Evolutionary conservation across 305 asterid species (phyloP).

Genomic region (Fraxinus greggii): DNA sequence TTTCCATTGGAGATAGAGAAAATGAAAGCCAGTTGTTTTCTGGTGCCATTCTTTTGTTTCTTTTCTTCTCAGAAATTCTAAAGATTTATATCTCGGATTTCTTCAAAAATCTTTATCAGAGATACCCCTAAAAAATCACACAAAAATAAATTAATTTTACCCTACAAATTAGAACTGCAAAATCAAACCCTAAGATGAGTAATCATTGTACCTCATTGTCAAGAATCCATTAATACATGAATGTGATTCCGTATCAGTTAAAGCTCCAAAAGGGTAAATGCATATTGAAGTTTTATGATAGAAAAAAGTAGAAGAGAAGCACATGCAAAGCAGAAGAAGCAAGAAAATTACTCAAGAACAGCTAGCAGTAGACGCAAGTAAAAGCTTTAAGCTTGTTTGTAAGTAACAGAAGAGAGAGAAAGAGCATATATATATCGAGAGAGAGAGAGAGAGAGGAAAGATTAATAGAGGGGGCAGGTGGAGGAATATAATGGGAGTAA

Average conservation of each 20-base stretch:
- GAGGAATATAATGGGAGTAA: constrained; percentile 73
- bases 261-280: not conserved
- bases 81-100: not conserved
- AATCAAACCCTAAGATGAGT: not conserved
- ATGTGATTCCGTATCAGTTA: not conserved
- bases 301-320: constrained; percentile 21
- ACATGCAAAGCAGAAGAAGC: constrained; percentile 37
- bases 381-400: not conserved
- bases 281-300: not conserved
- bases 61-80: not conserved
- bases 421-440: not conserved
- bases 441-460: not conserved
- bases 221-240: not conserved
- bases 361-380: constrained; percentile 26
- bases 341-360: constrained; percentile 28
- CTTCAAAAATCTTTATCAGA: constrained; percentile 18
- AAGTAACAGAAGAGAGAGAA: constrained; percentile 20
- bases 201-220: constrained; percentile 4
- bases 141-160: not conserved
- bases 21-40: constrained; percentile 85
- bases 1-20: constrained; percentile 74
- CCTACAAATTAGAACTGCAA: not conserved
- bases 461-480: constrained; percentile 47
- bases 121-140: constrained; percentile 9
- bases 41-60: constrained; percentile 55